Evolutionary conservation across 768 basidiomycete genomes (phyloP), one percentile per base, ranked within the genome.

Genomic region (Agaricus subrufescens): DNA sequence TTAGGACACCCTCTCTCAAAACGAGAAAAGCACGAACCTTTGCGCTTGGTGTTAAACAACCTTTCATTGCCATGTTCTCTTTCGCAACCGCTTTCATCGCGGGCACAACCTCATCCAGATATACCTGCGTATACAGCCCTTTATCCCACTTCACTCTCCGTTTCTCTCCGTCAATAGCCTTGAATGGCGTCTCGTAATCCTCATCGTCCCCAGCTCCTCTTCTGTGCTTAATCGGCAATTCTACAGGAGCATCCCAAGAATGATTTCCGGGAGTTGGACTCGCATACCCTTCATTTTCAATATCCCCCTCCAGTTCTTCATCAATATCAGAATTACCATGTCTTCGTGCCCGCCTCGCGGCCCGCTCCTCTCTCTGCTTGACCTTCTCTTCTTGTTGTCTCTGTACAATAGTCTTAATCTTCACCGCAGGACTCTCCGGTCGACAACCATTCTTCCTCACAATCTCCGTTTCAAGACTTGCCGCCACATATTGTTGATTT

Each of bases 121-220:
- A 84, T 26, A 85, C 74, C 5, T 76, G 75, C 10, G 81, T 85
- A 45, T 76, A 82, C 59, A 92, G 71, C 11, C 86, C 86, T 47
- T 75, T 75, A 64, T 91, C 81, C 91, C 91, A 93, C 66, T 88
- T 87, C 43, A 93, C 91, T 53, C 83, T 75, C 65, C 85, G 80
- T 64, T 72, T 69, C 47, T 71, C 70, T 19, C 66, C 72, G 27
- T 70, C 73, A 19, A 71, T 66, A 14, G 73, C 67, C 67, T 81
- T 83, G 52, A 69, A 52, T 37, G 89, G 89, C 10, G 87, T 88
- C 63, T 79, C 77, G 61, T 90, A 91, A 57, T 90, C 89, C 62
- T 86, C 90, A 27, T 91, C 89, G 26, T 94, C 91, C 2, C 91
- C 91, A 3, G 90, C 81, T 1, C 85, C 91, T 62, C 84, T 73